Conservation (phyloP, 2,329 filamentous ascomycete species). For the Talaromyces sp. region DNA sequence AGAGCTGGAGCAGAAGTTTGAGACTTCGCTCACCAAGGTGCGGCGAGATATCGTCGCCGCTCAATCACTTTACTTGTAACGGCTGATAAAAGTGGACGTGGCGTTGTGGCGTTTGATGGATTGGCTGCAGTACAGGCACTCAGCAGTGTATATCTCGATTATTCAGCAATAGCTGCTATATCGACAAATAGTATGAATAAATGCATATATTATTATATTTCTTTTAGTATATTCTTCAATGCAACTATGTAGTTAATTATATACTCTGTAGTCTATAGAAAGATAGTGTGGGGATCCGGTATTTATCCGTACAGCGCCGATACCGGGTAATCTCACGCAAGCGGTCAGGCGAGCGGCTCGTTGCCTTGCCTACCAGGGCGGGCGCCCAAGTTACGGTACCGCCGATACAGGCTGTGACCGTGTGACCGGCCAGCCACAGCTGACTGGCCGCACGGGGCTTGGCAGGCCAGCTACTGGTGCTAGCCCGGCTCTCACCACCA, state of each 20-base stretch:
- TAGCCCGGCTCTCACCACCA: background rate
- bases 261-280: background rate
- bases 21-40: constrained; percentile 76
- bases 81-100: background rate
- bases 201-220: background rate
- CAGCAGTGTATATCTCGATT: background rate
- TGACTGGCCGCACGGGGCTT: background rate
- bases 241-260: background rate
- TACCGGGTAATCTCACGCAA: background rate
- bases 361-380: background rate
- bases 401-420: background rate
- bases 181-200: background rate
- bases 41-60: constrained; percentile 91
- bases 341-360: background rate
- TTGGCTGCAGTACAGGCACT: background rate
- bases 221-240: too few species aligned
- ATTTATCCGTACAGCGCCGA: background rate
- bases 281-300: background rate
- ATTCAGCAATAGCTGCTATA: background rate
- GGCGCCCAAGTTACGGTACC: background rate
- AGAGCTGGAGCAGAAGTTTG: constrained; percentile 88
- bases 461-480: background rate
- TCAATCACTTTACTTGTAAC: constrained; percentile 82
- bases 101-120: background rate
- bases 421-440: background rate